Base-by-base conservation (phyloP, 441 rosid genomes). In the Aleurites moluccanus region DNA sequence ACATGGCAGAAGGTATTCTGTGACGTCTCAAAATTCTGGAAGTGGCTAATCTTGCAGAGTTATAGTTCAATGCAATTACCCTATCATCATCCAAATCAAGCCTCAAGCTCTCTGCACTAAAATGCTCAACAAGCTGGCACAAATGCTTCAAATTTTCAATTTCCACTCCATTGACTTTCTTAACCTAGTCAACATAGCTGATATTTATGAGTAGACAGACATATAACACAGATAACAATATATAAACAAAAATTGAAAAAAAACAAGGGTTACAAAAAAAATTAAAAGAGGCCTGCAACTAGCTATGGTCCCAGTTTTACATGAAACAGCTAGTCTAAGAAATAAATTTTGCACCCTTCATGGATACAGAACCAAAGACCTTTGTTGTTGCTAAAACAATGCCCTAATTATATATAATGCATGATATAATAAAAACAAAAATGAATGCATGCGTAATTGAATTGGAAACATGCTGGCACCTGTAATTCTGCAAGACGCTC, bases 401-500 rank as follows among this genome's bases (percentile, higher is more conserved):
- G 45, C 44, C 21, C 23, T 35, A n/a, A 6, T 45, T 5, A 27
- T 61, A 27, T 60, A 45, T 8, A 7, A 56, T 8, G 60, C 9
- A 55, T 23, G 49, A 65, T 62, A 65, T 28, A 42, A 40, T 7
- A 52, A n/a, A 45, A 28, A 16, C 16, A 56, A 65, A 30, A 33
- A 13, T 61, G 18, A 11, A 74, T 53, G 45, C 16, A 67, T 57
- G 33, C 25, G 45, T 35, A 77, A 13, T 61, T 35, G 38, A 63
- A 67, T 33, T 28, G 44, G 47, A 76, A 77, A 71, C 21, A 55
- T 64, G 65, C 30, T 72, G 68, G 67, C 75, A 94, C 97, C 92
- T 92, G 97, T 66, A 91, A 75, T 78, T 91, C 97, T n/a, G 95
- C 89, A 74, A 92, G 93, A 74, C 97, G 97, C 86, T 92, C 97